Percentiles rank a stretch among this genome's conserved stretches.
These are phyloP conservation scores for Leishmania amazonensis DNA, from an alignment of 208 protist species.

Conservation along the genomic window DNA sequence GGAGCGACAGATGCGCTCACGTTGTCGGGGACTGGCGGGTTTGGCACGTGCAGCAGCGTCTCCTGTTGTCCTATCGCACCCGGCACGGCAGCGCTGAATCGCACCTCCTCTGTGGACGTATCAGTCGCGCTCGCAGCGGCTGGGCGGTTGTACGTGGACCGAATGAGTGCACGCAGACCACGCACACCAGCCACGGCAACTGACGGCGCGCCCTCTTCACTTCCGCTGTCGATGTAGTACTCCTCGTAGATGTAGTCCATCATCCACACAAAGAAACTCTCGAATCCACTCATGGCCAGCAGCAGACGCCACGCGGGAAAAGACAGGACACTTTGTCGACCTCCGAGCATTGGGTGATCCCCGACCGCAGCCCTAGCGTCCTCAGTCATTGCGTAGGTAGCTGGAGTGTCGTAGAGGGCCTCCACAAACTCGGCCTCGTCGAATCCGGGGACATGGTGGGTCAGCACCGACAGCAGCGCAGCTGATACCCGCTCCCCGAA, in stretches of 20 bases:
- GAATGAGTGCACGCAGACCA: constrained; percentile 70
- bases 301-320: constrained; percentile 82
- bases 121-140: neutral
- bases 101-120: neutral
- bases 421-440: constrained; percentile 82
- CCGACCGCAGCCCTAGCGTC: neutral
- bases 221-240: constrained; percentile 49
- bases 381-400: constrained; percentile 7
- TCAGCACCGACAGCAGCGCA: constrained; percentile 55
- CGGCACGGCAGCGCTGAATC: neutral
- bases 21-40: neutral
- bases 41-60: neutral
- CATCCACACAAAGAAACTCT: constrained; percentile 82
- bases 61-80: neutral
- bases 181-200: constrained; percentile 66
- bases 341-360: neutral
- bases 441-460: constrained; percentile 53
- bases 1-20: neutral
- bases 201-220: constrained; percentile 12
- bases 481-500: constrained; percentile 57
- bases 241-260: constrained; percentile 87
- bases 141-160: constrained; percentile 48
- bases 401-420: constrained; percentile 68
- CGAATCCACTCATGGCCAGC: constrained; percentile 78
- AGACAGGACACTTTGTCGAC: constrained; percentile 58